Conservation (phyloP, 2,329 filamentous ascomycete species). For the Aureobasidium musti region DNA sequence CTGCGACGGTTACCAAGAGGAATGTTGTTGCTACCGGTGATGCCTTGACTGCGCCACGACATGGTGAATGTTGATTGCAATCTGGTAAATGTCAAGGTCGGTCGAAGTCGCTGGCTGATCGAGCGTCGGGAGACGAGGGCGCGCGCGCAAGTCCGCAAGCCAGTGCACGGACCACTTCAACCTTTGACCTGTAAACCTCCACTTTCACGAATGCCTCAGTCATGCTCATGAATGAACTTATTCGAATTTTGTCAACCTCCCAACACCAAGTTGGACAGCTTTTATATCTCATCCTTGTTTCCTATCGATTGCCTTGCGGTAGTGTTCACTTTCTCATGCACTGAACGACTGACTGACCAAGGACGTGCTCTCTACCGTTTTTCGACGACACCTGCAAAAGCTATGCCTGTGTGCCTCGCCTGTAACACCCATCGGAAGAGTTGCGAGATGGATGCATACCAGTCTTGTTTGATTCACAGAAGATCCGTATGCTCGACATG, state of each 20-base stretch:
- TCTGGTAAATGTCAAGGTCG: background rate
- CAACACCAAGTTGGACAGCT: no score
- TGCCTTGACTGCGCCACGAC: slow-evolving; percentile 72
- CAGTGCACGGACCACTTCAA: background rate
- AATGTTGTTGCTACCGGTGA: slow-evolving; percentile 98
- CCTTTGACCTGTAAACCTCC: background rate
- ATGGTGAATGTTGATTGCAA: slow-evolving; percentile 45
- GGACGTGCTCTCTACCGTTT: background rate
- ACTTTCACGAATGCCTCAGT: no score
- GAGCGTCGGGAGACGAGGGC: background rate
- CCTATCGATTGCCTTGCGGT: background rate
- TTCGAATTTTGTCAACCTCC: no score
- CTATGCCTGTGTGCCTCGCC: background rate
- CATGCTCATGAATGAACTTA: no score
- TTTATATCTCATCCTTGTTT: no score
- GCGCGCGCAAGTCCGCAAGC: background rate
- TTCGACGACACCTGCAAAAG: background rate
- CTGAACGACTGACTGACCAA: background rate
- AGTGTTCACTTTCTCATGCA: background rate
- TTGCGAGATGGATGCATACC: background rate
- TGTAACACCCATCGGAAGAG: background rate
- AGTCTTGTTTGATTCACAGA: background rate
- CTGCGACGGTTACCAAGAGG: slow-evolving; percentile 83
- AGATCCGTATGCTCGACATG: slow-evolving; percentile 4
- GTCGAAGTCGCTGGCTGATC: background rate